Percentiles rank a stretch among this genome's conserved stretches.
Evolutionary conservation across 2,329 filamentous ascomycete species (phyloP).

Genomic region (Aureobasidium sp.): DNA sequence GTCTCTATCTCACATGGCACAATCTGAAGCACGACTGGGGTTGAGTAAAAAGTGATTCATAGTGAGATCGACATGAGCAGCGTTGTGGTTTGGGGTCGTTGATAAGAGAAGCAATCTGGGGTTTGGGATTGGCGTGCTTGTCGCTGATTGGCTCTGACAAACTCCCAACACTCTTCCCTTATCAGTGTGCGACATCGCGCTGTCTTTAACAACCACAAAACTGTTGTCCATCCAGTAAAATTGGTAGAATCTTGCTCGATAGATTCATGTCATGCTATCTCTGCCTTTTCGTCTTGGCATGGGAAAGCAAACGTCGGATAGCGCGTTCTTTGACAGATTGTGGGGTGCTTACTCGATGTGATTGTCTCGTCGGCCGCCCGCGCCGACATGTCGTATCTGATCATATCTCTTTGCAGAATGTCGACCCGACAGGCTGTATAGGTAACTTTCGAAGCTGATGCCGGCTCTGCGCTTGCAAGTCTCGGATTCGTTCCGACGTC

Average conservation of each 20-base stretch:
- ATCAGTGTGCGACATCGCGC: not conserved
- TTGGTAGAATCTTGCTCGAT: not conserved
- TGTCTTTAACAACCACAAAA: not conserved
- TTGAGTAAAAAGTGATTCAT: not conserved
- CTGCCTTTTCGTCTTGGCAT: not conserved
- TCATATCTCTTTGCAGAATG: not conserved
- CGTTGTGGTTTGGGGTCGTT: not conserved
- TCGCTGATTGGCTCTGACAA: conserved; percentile 9
- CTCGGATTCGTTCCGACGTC: not conserved
- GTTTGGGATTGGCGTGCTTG: not conserved
- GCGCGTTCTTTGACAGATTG: not conserved
- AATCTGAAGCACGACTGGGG: not conserved
- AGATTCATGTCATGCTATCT: not conserved
- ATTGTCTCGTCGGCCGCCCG: not conserved
- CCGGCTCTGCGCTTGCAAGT: not conserved
- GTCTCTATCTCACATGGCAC: not conserved
- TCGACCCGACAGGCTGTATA: not conserved
- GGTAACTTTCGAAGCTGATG: not conserved
- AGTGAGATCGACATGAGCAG: not conserved
- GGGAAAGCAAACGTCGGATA: not conserved
- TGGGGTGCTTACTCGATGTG: conserved; percentile 7
- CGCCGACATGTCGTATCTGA: not conserved
- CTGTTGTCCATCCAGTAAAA: not conserved
- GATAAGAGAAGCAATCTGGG: conserved; percentile 1
- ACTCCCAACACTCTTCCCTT: not conserved